Percentiles rank a stretch among this genome's conserved stretches.
Evolutionary conservation across 495 filamentous ascomycete species (phyloP).

Genomic region (Penicillium soppii): DNA sequence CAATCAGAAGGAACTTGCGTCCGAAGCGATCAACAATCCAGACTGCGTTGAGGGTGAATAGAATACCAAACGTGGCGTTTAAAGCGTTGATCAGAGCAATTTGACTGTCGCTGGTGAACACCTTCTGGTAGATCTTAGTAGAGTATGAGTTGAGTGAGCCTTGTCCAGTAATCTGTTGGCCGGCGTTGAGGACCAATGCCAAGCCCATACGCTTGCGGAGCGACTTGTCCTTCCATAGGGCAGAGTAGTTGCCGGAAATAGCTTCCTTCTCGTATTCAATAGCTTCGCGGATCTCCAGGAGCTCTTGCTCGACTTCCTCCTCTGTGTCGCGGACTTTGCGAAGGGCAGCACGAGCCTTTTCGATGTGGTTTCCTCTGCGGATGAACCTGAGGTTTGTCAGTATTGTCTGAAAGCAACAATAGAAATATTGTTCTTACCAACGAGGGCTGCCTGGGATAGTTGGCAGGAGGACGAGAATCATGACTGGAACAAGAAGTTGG

Average conservation of each 20-base stretch:
- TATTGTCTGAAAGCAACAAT: neutral
- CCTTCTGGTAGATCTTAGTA: conserved; percentile 62
- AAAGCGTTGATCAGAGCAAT: conserved; percentile 71
- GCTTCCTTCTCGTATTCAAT: conserved; percentile 63
- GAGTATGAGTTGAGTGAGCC: conserved; percentile 64
- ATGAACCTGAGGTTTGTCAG: conserved; percentile 40
- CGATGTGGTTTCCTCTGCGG: conserved; percentile 50
- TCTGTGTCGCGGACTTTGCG: conserved; percentile 53
- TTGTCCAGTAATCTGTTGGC: conserved; percentile 62
- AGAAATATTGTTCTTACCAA: conserved; percentile 49
- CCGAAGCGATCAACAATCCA: conserved; percentile 68
- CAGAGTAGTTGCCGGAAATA: conserved; percentile 53
- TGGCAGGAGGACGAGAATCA: conserved; percentile 53
- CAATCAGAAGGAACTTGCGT: conserved; percentile 65
- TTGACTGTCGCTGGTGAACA: conserved; percentile 49
- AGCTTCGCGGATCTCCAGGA: conserved; percentile 56
- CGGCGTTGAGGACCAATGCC: conserved; percentile 57
- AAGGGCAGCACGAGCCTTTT: conserved; percentile 52
- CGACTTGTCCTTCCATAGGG: conserved; percentile 61
- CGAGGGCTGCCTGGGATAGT: conserved; percentile 59
- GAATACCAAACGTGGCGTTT: conserved; percentile 64
- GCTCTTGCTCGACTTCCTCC: conserved; percentile 58
- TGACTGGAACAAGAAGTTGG: conserved; percentile 54
- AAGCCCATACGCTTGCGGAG: conserved; percentile 56
- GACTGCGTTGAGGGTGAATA: conserved; percentile 70